Base-by-base conservation (phyloP, 305 asterid genomes). In the Plantago coronopus region DNA sequence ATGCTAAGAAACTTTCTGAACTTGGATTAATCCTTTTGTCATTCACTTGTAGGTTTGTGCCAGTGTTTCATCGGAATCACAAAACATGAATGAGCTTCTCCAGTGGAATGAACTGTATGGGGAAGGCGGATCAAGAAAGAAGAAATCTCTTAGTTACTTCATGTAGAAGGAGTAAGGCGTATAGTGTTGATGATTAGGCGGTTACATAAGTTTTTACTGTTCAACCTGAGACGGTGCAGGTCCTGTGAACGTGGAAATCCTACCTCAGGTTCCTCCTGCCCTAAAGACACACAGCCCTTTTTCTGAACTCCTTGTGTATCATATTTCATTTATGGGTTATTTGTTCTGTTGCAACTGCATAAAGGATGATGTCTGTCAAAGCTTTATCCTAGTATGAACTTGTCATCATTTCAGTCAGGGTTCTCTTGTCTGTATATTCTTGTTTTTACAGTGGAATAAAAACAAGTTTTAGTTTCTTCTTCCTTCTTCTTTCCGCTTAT, bases 41-140 rank as follows among this genome's bases (percentile, higher is more conserved):
- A n/a, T n/a, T 43, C 19, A 29, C 61, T 73, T 72, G 47, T 61
- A 86, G 95, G 91, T 86, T 43, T 81, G 85, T 63, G 95, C 91
- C 53, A 86, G 91, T 62, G 89, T 86, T 25, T 78, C 88, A 23
- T 74, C 85, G 11, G 95, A 86, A 64, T 83, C 95, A 4, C 69
- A 63, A 34, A 83, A 79, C 79, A 83, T 83, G 91, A 81, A 72
- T 0, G 87, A 81, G 82, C 89, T 86, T 58, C 71, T 69, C 43
- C 87, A 81, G 63, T 86, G 95, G 95, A 86, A 86, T 37, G 95
- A 83, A 59, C 74, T 86, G 2, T 83, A 86, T 16, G 95, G 91
- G 15, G 95, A 86, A 60, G 95, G 91, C 20, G 95, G 95, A 14
- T 86, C 95, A 3, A 81, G 91, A 56, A 74, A 79, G 79, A 86